Percentiles rank a stretch among this genome's conserved stretches.
phyloP scores from a whole-genome alignment of 805 yeast genomes.

The Candida broadrunensis region DNA sequence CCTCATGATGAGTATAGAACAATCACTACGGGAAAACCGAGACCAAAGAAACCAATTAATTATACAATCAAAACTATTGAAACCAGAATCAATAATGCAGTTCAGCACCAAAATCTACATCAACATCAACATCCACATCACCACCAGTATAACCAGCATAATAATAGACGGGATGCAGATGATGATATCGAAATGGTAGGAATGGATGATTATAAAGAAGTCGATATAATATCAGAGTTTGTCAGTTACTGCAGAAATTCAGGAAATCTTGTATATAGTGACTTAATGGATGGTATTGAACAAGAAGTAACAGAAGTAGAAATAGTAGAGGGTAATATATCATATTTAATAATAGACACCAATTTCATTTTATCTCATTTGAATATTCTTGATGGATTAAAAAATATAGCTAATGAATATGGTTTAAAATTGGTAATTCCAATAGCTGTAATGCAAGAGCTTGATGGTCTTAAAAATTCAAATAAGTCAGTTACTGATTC shows the following conservation, averaged over 20 bases:
- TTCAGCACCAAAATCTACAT: slow-evolving; percentile 3
- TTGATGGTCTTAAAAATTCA: slow-evolving; percentile 76
- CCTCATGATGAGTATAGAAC: slow-evolving; percentile 17
- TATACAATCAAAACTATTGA: slow-evolving; percentile 23
- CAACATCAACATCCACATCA: slow-evolving; percentile 2
- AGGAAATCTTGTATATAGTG: slow-evolving; percentile 5
- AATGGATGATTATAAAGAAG: slow-evolving; percentile 45
- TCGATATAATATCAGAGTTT: slow-evolving; percentile 41
- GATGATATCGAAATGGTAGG: slow-evolving; percentile 50
- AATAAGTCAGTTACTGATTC: slow-evolving; percentile 12
- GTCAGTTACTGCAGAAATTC: slow-evolving; percentile 14
- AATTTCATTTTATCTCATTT: slow-evolving; percentile 76
- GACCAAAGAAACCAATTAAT: slow-evolving; percentile 15
- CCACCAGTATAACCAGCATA: slow-evolving; percentile 3
- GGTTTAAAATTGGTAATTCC: slow-evolving; percentile 65
- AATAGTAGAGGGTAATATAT: slow-evolving; percentile 16
- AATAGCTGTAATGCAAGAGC: slow-evolving; percentile 62
- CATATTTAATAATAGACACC: slow-evolving; percentile 72
- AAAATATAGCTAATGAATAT: slow-evolving; percentile 35
- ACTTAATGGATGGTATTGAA: not conserved
- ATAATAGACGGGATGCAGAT: slow-evolving; percentile 4
- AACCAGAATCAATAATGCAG: slow-evolving; percentile 20
- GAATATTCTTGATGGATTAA: slow-evolving; percentile 51
- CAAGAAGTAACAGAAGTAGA: slow-evolving; percentile 11
- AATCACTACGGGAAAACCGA: slow-evolving; percentile 21